phyloP scores from a whole-genome alignment of 225 moss, liverwort and hornwort genomes.

The Straminergon stramineum region DNA sequence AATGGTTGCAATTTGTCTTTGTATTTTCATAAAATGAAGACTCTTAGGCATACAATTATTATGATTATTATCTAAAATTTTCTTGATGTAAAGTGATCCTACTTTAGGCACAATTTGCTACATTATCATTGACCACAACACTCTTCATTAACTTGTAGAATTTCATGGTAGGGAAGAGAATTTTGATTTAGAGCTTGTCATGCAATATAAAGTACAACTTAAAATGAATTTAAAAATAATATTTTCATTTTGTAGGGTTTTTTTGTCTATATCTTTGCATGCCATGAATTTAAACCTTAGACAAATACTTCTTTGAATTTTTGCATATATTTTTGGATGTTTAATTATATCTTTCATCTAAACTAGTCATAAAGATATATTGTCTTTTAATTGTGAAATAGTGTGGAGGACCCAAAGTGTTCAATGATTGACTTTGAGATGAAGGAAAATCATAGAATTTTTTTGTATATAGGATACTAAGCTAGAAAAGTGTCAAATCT shows the following conservation, averaged over 20 bases:
- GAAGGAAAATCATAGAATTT: background rate
- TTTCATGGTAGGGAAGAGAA: background rate
- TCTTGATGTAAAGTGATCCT: rapidly evolving
- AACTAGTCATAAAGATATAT: background rate
- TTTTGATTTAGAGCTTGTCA: background rate
- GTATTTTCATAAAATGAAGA: background rate
- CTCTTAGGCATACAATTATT: background rate
- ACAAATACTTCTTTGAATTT: background rate
- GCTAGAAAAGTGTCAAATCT: background rate
- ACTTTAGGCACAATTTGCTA: background rate
- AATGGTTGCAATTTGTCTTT: background rate
- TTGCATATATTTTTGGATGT: background rate
- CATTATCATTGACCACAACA: background rate
- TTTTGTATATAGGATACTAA: background rate
- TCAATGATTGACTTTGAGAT: background rate
- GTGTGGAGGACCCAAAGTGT: background rate
- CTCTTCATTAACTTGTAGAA: background rate
- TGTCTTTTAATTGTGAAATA: background rate
- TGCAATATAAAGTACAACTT: background rate
- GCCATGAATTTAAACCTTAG: rapidly evolving
- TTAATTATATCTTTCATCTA: background rate
- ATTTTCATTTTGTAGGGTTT: background rate
- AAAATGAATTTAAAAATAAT: background rate
- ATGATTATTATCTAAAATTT: background rate
- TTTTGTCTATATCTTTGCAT: background rate